phyloP scores from a whole-genome alignment of 2,329 filamentous ascomycete species.

The Arthrobotrys entomopaga region DNA sequence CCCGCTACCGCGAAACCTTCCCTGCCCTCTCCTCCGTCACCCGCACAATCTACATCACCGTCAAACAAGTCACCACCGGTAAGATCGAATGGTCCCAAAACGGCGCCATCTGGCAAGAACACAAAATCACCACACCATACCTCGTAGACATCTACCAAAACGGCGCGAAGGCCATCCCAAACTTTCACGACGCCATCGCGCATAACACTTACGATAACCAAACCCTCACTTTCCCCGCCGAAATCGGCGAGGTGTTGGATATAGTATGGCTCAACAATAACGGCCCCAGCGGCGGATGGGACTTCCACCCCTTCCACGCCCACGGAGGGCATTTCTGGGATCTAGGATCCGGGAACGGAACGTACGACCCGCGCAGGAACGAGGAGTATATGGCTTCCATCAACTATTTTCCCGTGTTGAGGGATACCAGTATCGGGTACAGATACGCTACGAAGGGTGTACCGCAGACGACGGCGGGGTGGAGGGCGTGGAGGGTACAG shows the following conservation, averaged over 20 bases:
- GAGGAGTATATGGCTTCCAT: slow-evolving; percentile 63
- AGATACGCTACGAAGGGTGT: slow-evolving; percentile 65
- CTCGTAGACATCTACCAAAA: slow-evolving; percentile 67
- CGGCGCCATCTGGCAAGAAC: slow-evolving; percentile 65
- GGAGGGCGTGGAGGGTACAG: slow-evolving; percentile 71
- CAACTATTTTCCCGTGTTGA: slow-evolving; percentile 61
- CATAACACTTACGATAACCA: slow-evolving; percentile 69
- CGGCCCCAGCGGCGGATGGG: slow-evolving; percentile 61
- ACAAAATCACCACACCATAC: slow-evolving; percentile 63
- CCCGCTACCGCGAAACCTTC: slow-evolving; percentile 59
- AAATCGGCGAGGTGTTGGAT: slow-evolving; percentile 69
- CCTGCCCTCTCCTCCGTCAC: slow-evolving; percentile 66
- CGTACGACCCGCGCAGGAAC: slow-evolving; percentile 66
- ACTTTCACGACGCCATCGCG: slow-evolving; percentile 66
- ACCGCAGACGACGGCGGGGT: slow-evolving; percentile 65
- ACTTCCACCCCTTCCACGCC: slow-evolving; percentile 68
- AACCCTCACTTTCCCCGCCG: slow-evolving; percentile 67
- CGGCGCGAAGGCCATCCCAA: slow-evolving; percentile 65
- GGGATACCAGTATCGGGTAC: slow-evolving; percentile 69
- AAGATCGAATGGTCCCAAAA: slow-evolving; percentile 62
- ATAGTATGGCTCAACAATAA: slow-evolving; percentile 66
- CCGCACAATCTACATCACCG: slow-evolving; percentile 65
- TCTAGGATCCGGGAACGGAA: slow-evolving; percentile 67
- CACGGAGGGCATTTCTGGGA: slow-evolving; percentile 69
- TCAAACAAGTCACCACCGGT: slow-evolving; percentile 62